A percentile compares a stretch with the other conserved stretches of the same genome.
These are phyloP conservation scores for Hemisphaericaspora nanyangensis DNA, from an alignment of 805 yeast genomes.

Conservation along the genomic window DNA sequence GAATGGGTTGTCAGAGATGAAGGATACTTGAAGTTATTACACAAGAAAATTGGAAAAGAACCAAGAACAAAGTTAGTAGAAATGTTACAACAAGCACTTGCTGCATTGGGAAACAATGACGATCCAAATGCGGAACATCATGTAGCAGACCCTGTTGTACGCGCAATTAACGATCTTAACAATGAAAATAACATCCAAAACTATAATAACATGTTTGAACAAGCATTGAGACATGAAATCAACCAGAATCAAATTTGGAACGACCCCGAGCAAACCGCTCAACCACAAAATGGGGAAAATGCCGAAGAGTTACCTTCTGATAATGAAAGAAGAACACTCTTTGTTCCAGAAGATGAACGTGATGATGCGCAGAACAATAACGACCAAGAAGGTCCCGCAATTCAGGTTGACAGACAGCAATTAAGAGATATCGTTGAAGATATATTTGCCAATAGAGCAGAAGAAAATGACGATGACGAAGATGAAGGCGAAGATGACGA, in stretches of 20 bases:
- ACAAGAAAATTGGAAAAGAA: conserved; percentile 57
- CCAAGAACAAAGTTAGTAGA: conserved; percentile 40
- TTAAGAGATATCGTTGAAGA: not conserved
- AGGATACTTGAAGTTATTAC: conserved; percentile 57
- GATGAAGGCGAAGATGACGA: conserved; percentile 3
- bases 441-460: not conserved
- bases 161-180: conserved; percentile 26
- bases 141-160: conserved; percentile 21
- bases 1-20: conserved; percentile 72
- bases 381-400: conserved; percentile 6
- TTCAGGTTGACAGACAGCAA: not conserved
- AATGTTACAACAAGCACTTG: conserved; percentile 29
- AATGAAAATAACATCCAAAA: conserved; percentile 8
- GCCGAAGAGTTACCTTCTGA: conserved; percentile 11
- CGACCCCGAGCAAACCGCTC: too few relatives aligned
- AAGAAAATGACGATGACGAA: conserved; percentile 6
- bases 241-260: conserved; percentile 8
- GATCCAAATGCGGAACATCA: conserved; percentile 14
- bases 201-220: conserved; percentile 12
- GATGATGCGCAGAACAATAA: not conserved
- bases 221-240: conserved; percentile 17
- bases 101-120: conserved; percentile 20
- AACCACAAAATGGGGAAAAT: not conserved
- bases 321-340: conserved; percentile 8
- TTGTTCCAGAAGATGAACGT: not conserved